A percentile compares a stretch with the other conserved stretches of the same genome.
phyloP scores from a whole-genome alignment of 768 basidiomycete species.

The Lactarius indigo region DNA sequence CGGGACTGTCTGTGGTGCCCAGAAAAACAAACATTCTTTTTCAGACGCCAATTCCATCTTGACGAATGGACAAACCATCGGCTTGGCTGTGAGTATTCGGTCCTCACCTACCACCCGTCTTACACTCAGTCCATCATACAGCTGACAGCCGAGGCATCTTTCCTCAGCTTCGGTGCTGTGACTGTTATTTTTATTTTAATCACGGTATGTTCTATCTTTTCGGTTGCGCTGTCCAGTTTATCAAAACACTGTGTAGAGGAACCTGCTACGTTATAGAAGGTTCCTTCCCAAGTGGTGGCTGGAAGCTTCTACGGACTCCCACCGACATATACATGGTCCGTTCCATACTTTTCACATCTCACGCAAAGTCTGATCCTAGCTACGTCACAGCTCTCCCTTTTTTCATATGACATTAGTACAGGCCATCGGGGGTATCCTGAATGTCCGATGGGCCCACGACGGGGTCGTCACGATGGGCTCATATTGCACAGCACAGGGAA shows the following conservation, averaged over 20 bases:
- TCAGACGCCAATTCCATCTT: slow-evolving; percentile 24
- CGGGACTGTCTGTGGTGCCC: not conserved
- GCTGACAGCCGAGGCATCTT: slow-evolving; percentile 35
- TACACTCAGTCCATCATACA: slow-evolving; percentile 18
- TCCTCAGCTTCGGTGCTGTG: not conserved
- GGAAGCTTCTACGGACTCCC: slow-evolving; percentile 34
- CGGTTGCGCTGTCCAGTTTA: too few species aligned
- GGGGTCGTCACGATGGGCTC: slow-evolving; percentile 34
- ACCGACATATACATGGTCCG: slow-evolving; percentile 42
- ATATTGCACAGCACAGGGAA: slow-evolving; percentile 39
- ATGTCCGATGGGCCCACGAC: slow-evolving; percentile 36
- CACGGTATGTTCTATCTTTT: not conserved
- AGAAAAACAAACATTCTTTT: not conserved
- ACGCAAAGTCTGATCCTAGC: slow-evolving; percentile 10
- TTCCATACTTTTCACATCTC: not conserved
- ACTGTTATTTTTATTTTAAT: slow-evolving; percentile 3
- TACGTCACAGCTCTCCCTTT: slow-evolving; percentile 25
- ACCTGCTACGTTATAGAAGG: not conserved
- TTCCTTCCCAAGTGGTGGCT: not conserved
- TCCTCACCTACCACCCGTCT: not conserved
- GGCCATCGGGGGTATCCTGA: slow-evolving; percentile 37
- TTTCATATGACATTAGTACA: slow-evolving; percentile 34
- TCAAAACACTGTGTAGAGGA: not conserved
- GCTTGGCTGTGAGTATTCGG: slow-evolving; percentile 33
- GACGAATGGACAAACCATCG: slow-evolving; percentile 36